These are phyloP conservation scores for Pyrenopolyporus hunteri DNA, from an alignment of 495 filamentous ascomycete genomes.

Conservation along the genomic window DNA sequence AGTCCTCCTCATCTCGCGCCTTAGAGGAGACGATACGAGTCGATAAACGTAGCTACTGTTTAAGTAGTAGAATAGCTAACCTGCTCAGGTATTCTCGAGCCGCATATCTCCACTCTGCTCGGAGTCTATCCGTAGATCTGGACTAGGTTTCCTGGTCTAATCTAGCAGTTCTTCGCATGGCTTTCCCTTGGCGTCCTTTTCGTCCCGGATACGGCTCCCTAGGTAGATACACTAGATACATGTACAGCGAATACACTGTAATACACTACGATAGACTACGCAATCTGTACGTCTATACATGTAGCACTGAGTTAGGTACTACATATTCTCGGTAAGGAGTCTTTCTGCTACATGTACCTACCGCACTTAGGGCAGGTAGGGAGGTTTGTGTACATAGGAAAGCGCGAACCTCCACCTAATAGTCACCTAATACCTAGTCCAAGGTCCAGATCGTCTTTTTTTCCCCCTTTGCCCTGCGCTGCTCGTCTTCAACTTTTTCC, in stretches of 20 bases:
- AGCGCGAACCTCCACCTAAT: constrained; percentile 19
- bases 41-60: too few relatives aligned
- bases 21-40: constrained; percentile 15
- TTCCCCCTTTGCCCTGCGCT: neutral
- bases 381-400: constrained; percentile 2
- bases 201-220: too few relatives aligned
- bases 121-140: constrained; percentile 8
- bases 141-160: constrained; percentile 6
- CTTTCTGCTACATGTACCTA: neutral
- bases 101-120: constrained; percentile 25
- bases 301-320: too few relatives aligned
- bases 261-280: too few relatives aligned
- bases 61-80: constrained; percentile 16
- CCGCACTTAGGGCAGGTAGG: neutral
- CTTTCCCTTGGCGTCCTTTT: neutral
- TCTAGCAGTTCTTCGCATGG: neutral
- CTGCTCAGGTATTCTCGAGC: constrained; percentile 11
- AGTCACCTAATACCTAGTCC: too few relatives aligned
- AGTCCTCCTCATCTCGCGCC: neutral
- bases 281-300: too few relatives aligned
- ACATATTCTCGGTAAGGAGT: too few relatives aligned
- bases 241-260: neutral
- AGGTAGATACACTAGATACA: too few relatives aligned
- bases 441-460: neutral
- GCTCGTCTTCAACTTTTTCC: neutral